Base-by-base conservation (phyloP, 805 yeast genomes). In the Lipomyces mesembrius region DNA sequence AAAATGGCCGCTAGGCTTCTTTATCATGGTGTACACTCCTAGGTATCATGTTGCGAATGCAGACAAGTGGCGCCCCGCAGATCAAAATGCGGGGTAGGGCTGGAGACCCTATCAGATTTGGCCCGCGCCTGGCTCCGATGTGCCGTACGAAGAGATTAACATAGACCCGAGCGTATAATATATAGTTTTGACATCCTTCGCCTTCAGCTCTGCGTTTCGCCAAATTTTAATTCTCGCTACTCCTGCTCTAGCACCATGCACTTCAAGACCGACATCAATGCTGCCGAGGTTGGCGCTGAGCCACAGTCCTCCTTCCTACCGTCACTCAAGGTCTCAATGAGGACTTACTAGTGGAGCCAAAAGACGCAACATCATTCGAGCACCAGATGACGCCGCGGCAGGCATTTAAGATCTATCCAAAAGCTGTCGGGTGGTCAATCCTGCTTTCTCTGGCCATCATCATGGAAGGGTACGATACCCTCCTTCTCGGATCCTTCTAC, bases 401-500 rank as follows among this genome's bases (percentile, higher is more conserved):
- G 59, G 83, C 81, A 34, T 46, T 82, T 51, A 77, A 72, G 66
- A 75, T 76, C 25, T 81, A 81, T 71, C 84, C 84, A 20, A 77
- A 76, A 63, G 85, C 85, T 4, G 80, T 78, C 5, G 71, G 75
- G 61, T 83, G 85, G 86, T 81, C 85, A 2, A 67, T 82, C 20
- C 73, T 82, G 35, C 73, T 83, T 52, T 80, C 84, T 2, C 70
- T 80, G 2, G 80, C 83, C 37, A 74, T 83, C 66, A 71, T 83
- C 60, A 83, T 83, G 85, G 85, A 82, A 68, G 86, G 85, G 29
- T 83, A 81, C 74, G 86, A 83, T 70, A 74, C 77, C 22, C 76
- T 75, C 58, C 75, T 83, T 54, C 74, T 83, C 59, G 71, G 74
- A 43, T 75, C 81, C 3, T 80, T 84, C 72, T 83, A 77, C 74